Evolutionary conservation across 1,284 basidiomycete species (phyloP), one percentile per base, ranked within the genome.

Genomic region (Moesziomyces sp.): DNA sequence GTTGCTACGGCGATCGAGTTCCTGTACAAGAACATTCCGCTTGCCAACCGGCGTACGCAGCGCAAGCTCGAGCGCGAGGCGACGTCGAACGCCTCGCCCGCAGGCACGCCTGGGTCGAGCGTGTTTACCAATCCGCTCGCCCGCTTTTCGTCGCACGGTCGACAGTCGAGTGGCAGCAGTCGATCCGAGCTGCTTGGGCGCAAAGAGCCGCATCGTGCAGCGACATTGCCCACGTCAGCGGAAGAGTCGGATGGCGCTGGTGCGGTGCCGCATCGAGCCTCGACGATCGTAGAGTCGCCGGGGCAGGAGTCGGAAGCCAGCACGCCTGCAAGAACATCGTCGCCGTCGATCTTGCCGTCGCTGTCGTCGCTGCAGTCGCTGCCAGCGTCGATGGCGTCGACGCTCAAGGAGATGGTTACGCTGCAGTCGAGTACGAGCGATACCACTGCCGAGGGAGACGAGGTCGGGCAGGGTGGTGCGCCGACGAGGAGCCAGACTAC

Each of bases 1-100:
- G 72, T 77, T 2, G 61, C 64, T 6, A 75, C 60, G 7, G 79
- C 79, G 16, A 75, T 79, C 48, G 61, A 70, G 43, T 80, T 79
- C 21, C 51, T 78, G 59, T 76, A 73, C 66, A 65, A 57, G 58
- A 78, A 78, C 62, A 68, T 77, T 16, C 54, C 60, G 18, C 48
- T 74, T 1, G 71, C 63, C 14, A 58, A 67, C 45, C 55, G 66
- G 3, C 47, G 62, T 10, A 69, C 60, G 35, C 65, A 68, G 56
- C 52, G 62, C 6, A 44, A 49, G 23, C 45, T 65, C 28, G 68
- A 65, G n/a, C 43, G 69, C 3, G 61, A 64, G 28, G 65, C 65
- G 24, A 11, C 55, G 30, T 8, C 55, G 23, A 48, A 21, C 21
- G 21, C 59, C 11, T 42, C 56, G 1, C 45, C 59, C 3, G 42